These are phyloP conservation scores for Sungouiella thailandica DNA, from an alignment of 805 yeast species.

Conservation along the genomic window DNA sequence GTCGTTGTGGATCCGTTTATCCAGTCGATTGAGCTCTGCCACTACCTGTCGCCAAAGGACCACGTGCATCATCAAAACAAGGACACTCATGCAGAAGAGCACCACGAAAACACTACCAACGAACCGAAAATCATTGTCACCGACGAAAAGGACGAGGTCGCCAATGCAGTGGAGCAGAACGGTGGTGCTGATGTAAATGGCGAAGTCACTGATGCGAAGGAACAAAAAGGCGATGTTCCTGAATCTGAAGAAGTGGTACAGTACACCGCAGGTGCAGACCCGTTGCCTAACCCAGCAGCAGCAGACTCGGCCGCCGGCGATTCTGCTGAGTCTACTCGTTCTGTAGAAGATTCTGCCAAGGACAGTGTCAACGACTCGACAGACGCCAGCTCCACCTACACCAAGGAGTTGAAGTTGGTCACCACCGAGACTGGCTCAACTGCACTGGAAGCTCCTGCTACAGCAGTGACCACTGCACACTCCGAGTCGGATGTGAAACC, in stretches of 20 bases:
- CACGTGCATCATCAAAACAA: slow-evolving; percentile 3
- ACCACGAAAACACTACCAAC: not conserved
- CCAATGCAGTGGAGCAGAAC: too few species aligned
- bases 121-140: slow-evolving; percentile 3
- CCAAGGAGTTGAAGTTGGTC: not conserved
- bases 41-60: slow-evolving; percentile 17
- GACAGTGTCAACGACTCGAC: not conserved
- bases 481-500: not conserved
- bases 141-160: slow-evolving; percentile 2
- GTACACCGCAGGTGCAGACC: too few species aligned
- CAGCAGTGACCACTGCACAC: not conserved
- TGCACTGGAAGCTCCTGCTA: not conserved
- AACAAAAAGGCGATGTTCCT: too few species aligned
- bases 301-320: not conserved
- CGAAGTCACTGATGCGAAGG: slow-evolving; percentile 4
- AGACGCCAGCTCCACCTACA: not conserved
- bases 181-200: too few species aligned
- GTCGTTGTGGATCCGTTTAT: slow-evolving; percentile 58
- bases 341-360: too few species aligned
- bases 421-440: not conserved
- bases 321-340: not conserved
- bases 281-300: not conserved
- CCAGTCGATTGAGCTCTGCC: slow-evolving; percentile 52
- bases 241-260: too few species aligned
- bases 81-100: not conserved